phyloP scores from a whole-genome alignment of 768 basidiomycete species.

The Pisolithus sp. region DNA sequence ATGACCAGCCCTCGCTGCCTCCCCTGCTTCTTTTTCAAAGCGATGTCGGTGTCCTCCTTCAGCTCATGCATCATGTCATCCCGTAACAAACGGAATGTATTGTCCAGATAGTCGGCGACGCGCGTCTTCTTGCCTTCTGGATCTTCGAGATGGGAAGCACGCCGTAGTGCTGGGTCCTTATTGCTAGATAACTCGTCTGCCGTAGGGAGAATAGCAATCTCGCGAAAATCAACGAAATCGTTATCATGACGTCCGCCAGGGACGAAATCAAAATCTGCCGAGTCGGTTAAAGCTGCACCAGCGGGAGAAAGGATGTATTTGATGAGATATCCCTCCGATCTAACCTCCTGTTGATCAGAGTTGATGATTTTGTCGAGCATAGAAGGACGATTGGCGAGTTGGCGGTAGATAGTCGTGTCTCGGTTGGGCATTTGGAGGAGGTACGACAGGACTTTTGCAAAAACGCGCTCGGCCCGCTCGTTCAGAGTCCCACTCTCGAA shows the following conservation, averaged over 20 bases:
- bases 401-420: slow-evolving; percentile 31
- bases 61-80: slow-evolving; percentile 60
- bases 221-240: slow-evolving; percentile 53
- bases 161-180: slow-evolving; percentile 44
- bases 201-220: slow-evolving; percentile 59
- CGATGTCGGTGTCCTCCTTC: slow-evolving; percentile 47
- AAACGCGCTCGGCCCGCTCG: slow-evolving; percentile 30
- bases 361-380: slow-evolving; percentile 21
- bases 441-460: slow-evolving; percentile 47
- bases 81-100: slow-evolving; percentile 59
- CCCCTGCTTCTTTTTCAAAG: slow-evolving; percentile 34
- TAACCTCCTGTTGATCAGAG: slow-evolving; percentile 21
- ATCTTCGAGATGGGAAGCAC: slow-evolving; percentile 38
- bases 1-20: slow-evolving; percentile 33
- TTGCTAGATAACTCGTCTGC: slow-evolving; percentile 47
- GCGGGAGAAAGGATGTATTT: slow-evolving; percentile 32
- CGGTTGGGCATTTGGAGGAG: slow-evolving; percentile 36
- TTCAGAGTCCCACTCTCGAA: slow-evolving; percentile 31
- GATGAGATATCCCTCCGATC: slow-evolving; percentile 32
- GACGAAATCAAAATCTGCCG: slow-evolving; percentile 13
- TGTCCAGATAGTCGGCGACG: slow-evolving; percentile 49
- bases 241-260: slow-evolving; percentile 71
- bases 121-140: slow-evolving; percentile 32
- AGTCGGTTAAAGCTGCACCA: slow-evolving; percentile 9
- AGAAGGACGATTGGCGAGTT: slow-evolving; percentile 27